phyloP scores from a whole-genome alignment of 345 rosid genomes.

The Gossypium ekmanianum region DNA sequence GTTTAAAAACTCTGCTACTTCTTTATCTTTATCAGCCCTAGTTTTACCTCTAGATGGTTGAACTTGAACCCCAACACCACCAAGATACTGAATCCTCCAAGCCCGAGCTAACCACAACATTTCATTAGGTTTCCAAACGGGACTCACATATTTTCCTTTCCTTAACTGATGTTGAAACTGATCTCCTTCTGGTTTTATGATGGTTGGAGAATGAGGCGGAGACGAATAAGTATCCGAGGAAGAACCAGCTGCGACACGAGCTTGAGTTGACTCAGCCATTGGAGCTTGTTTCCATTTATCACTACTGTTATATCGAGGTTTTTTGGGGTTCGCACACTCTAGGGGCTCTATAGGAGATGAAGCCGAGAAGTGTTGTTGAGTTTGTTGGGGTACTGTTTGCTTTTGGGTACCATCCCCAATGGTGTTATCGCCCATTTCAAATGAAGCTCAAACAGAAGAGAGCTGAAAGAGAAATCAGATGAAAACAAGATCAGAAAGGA shows the following conservation, averaged over 20 bases:
- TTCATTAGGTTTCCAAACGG: constrained; percentile 98
- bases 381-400: constrained; percentile 18
- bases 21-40: constrained; percentile 88
- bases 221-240: constrained; percentile 88
- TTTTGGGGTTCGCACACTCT: constrained; percentile 51
- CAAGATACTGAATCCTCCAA: constrained; percentile 82
- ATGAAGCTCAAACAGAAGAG: constrained; percentile 20
- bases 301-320: constrained; percentile 49
- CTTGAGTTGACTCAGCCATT: constrained; percentile 17
- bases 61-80: constrained; percentile 20
- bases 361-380: constrained; percentile 14
- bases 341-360: constrained; percentile 54
- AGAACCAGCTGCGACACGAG: constrained; percentile 45
- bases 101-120: constrained; percentile 97
- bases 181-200: constrained; percentile 32
- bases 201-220: constrained; percentile 60
- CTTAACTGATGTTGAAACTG: constrained; percentile 60
- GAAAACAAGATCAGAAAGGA: constrained; percentile 21
- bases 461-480: not conserved
- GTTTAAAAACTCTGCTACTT: constrained; percentile 82
- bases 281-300: constrained; percentile 71
- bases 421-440: constrained; percentile 48
- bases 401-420: constrained; percentile 52
- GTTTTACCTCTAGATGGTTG: constrained; percentile 67
- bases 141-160: constrained; percentile 94